Conservation (phyloP, 352 stramenopile genomes). For the Pythium grandisporangium region DNA sequence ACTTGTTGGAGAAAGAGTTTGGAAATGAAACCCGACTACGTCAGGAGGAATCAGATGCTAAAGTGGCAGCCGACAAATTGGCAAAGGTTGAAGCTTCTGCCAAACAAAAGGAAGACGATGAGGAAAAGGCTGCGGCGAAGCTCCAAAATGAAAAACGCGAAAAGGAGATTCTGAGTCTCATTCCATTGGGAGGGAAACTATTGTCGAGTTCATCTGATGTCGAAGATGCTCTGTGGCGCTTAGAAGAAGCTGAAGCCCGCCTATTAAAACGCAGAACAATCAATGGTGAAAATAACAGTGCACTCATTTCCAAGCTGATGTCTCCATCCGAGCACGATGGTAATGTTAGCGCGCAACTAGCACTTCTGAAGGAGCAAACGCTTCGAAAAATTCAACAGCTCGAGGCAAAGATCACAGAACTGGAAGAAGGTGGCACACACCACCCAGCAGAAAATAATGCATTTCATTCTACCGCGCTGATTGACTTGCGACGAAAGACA, state of each 20-base stretch:
- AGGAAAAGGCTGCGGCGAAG: slow-evolving; percentile 24
- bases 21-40: slow-evolving; percentile 20
- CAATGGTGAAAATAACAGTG: too few species aligned
- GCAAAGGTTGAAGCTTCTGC: slow-evolving; percentile 26
- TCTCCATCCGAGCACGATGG: too few species aligned
- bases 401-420: too few species aligned
- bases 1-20: slow-evolving; percentile 31
- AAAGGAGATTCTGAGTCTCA: slow-evolving; percentile 29
- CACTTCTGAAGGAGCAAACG: slow-evolving; percentile 1
- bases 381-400: too few species aligned
- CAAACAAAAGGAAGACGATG: slow-evolving; percentile 26
- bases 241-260: slow-evolving; percentile 21
- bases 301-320: too few species aligned
- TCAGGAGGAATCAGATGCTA: slow-evolving; percentile 24
- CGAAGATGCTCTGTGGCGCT: slow-evolving; percentile 24
- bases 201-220: slow-evolving; percentile 31
- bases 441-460: too few species aligned
- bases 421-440: too few species aligned
- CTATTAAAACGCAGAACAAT: too few species aligned
- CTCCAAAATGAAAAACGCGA: slow-evolving; percentile 19
- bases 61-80: slow-evolving; percentile 11
- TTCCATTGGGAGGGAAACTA: slow-evolving; percentile 35
- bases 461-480: background rate
- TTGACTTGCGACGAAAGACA: slow-evolving; percentile 15
- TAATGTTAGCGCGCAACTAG: background rate